These are phyloP conservation scores for Gypsophila paniculata DNA, from an alignment of 179 eudicot species.

Conservation along the genomic window DNA sequence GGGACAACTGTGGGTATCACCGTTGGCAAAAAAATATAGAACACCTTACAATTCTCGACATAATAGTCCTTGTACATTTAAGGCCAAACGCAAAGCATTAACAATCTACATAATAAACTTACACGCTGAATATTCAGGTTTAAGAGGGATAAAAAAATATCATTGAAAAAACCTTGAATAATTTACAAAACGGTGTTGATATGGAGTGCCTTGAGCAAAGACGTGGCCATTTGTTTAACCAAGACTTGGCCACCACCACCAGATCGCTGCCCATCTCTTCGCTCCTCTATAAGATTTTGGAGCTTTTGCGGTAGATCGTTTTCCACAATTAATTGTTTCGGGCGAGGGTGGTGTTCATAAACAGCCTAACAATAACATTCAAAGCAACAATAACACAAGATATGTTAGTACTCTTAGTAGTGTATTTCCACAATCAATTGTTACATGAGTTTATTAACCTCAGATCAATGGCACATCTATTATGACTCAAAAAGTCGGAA, in stretches of 20 bases:
- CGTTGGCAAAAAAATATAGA: neutral
- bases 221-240: slow-evolving; percentile 99
- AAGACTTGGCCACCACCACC: slow-evolving; percentile 84
- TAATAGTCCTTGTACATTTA: neutral
- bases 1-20: neutral
- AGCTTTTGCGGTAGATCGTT: slow-evolving; percentile 92
- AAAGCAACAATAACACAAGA: neutral
- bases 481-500: neutral
- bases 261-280: slow-evolving; percentile 93
- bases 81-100: neutral
- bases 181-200: slow-evolving; percentile 84
- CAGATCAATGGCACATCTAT: neutral
- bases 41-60: neutral
- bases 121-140: slow-evolving; percentile 15
- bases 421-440: no score
- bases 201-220: slow-evolving; percentile 96
- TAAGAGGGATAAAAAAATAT: neutral
- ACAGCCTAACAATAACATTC: slow-evolving; percentile 58
- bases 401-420: no score
- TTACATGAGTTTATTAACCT: neutral
- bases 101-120: slow-evolving; percentile 21
- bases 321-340: slow-evolving; percentile 93
- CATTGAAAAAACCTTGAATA: neutral
- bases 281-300: slow-evolving; percentile 88
- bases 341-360: slow-evolving; percentile 97